phyloP scores from a whole-genome alignment of 805 yeast genomes.

The Metschnikowia colocasiae region DNA sequence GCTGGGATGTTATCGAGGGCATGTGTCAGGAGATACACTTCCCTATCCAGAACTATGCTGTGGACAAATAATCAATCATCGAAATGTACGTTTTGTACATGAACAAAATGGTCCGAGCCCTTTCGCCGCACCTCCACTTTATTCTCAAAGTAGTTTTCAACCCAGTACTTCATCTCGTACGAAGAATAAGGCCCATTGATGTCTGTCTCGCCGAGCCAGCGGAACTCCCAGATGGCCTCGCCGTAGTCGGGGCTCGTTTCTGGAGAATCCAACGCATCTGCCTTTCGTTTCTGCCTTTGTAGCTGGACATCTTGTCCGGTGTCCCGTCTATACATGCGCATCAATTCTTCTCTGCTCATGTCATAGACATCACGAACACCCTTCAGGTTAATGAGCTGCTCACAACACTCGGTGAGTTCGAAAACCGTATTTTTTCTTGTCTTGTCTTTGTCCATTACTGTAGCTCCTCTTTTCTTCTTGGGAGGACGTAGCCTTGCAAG shows the following conservation, averaged over 20 bases:
- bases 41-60: conserved; percentile 60
- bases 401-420: conserved; percentile 47
- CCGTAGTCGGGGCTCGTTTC: conserved; percentile 20
- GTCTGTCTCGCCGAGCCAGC: conserved; percentile 38
- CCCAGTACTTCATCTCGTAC: conserved; percentile 58
- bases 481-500: conserved; percentile 34
- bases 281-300: conserved; percentile 21
- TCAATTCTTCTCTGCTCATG: conserved; percentile 48
- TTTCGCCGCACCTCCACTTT: conserved; percentile 40
- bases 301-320: conserved; percentile 36
- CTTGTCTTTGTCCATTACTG: conserved; percentile 7
- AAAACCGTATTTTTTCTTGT: conserved; percentile 24
- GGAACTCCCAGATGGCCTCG: conserved; percentile 45
- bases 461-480: conserved; percentile 15
- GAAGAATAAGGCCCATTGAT: conserved; percentile 49
- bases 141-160: conserved; percentile 43
- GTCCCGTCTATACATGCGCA: conserved; percentile 39
- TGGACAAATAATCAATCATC: conserved; percentile 24
- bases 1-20: conserved; percentile 59
- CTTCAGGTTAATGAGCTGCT: conserved; percentile 38
- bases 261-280: neutral
- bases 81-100: conserved; percentile 24
- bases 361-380: conserved; percentile 49
- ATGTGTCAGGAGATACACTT: conserved; percentile 64
- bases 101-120: conserved; percentile 23